Percentiles rank a stretch among this genome's conserved stretches.
These are phyloP conservation scores for Amylostereum areolatum DNA, from an alignment of 1,284 basidiomycete genomes.

Conservation along the genomic window DNA sequence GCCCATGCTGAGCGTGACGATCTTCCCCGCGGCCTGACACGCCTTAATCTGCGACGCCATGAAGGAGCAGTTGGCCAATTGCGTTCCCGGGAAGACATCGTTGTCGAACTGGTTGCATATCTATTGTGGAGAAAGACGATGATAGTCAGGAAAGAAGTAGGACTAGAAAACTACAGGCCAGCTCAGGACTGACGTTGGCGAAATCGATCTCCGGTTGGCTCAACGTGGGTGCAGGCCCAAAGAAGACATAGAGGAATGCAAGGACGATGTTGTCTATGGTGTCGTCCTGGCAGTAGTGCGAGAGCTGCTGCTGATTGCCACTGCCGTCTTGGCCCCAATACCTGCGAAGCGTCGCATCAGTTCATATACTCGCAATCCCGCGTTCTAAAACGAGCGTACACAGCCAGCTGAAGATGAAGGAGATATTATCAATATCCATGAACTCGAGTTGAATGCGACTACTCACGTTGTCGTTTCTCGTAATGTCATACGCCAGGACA, in stretches of 20 bases:
- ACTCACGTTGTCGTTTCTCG: slow-evolving; percentile 25
- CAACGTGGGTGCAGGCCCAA: slow-evolving; percentile 35
- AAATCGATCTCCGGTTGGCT: slow-evolving; percentile 48
- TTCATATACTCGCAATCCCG: slow-evolving; percentile 11
- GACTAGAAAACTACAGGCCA: neutral
- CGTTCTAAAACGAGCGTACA: slow-evolving; percentile 8
- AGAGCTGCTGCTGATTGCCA: slow-evolving; percentile 39
- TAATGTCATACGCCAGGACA: slow-evolving; percentile 19
- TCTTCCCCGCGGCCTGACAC: slow-evolving; percentile 60
- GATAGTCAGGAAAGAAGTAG: neutral
- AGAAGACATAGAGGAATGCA: slow-evolving; percentile 53
- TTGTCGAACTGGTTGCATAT: slow-evolving; percentile 39
- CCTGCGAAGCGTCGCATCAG: slow-evolving; percentile 8
- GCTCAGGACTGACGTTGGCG: slow-evolving; percentile 37
- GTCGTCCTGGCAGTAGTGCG: slow-evolving; percentile 43
- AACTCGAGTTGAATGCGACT: neutral
- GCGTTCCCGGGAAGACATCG: slow-evolving; percentile 46
- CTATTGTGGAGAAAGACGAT: slow-evolving; percentile 19
- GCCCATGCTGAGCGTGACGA: slow-evolving; percentile 55
- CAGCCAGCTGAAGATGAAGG: slow-evolving; percentile 15
- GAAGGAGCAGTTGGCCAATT: slow-evolving; percentile 47
- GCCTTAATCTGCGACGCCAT: slow-evolving; percentile 47
- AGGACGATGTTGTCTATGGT: slow-evolving; percentile 47
- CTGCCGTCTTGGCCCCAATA: slow-evolving; percentile 44
- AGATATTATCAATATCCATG: slow-evolving; percentile 2